phyloP scores from a whole-genome alignment of 768 basidiomycete species.

The Phallus indusiatus region DNA sequence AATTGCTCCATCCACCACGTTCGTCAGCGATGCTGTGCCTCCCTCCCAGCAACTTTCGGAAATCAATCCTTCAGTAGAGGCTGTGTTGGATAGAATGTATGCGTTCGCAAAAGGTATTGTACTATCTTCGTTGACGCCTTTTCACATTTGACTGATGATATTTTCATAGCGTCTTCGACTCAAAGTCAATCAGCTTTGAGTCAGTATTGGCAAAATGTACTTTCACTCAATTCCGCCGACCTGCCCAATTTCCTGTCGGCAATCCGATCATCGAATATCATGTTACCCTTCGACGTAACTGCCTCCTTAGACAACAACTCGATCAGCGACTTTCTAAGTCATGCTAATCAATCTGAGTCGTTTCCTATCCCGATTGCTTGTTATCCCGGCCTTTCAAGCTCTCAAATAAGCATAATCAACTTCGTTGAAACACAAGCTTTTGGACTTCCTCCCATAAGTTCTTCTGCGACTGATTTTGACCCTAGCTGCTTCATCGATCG shows the following conservation, averaged over 20 bases:
- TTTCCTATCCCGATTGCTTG: constrained; percentile 57
- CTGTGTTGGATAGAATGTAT: constrained; percentile 49
- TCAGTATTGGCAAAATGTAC: constrained; percentile 45
- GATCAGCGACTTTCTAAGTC: constrained; percentile 33
- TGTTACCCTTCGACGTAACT: constrained; percentile 52
- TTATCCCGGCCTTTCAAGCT: constrained; percentile 39
- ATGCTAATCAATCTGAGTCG: constrained; percentile 23
- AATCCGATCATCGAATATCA: constrained; percentile 35
- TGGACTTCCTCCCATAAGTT: constrained; percentile 28
- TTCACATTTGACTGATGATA: neutral
- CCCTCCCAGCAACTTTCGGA: constrained; percentile 33
- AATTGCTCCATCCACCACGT: constrained; percentile 33
- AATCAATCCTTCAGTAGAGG: constrained; percentile 28
- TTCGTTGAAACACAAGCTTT: constrained; percentile 44
- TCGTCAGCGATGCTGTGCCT: constrained; percentile 38
- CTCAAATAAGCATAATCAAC: constrained; percentile 34
- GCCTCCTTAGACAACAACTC: constrained; percentile 19
- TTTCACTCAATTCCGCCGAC: constrained; percentile 35
- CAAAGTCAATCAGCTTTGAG: constrained; percentile 39
- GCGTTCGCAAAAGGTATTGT: constrained; percentile 46
- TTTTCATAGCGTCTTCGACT: constrained; percentile 41
- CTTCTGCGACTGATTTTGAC: constrained; percentile 31
- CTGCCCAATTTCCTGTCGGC: constrained; percentile 38
- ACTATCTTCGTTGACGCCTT: neutral
- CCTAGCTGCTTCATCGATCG: constrained; percentile 43